phyloP scores from a whole-genome alignment of 1,139 yeast species.

The Komagataea norvegica region DNA sequence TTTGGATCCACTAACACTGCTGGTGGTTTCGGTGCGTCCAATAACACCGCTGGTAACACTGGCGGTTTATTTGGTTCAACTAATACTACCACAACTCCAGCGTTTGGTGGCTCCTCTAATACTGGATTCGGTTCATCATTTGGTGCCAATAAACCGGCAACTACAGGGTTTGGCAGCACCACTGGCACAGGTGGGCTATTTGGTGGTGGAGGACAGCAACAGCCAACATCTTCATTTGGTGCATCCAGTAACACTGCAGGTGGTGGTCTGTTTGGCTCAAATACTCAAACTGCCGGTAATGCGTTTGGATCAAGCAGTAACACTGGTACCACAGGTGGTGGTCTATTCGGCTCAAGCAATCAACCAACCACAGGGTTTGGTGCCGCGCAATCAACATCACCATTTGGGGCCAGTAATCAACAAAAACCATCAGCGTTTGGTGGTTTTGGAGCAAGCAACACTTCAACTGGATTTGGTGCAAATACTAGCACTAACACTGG shows the following conservation, averaged over 20 bases:
- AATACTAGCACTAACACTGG: constrained; percentile 7
- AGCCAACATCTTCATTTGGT: constrained; percentile 24
- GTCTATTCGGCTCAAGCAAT: constrained; percentile 11
- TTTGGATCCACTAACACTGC: constrained; percentile 12
- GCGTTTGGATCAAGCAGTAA: constrained; percentile 26
- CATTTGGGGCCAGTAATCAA: constrained; percentile 27
- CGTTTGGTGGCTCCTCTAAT: constrained; percentile 26
- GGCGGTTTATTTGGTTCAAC: constrained; percentile 26
- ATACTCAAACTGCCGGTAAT: constrained; percentile 9
- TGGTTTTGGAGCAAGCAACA: constrained; percentile 15
- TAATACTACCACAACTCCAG: constrained; percentile 18
- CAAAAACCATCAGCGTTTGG: constrained; percentile 17
- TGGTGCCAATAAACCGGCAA: constrained; percentile 24
- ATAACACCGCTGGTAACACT: constrained; percentile 14
- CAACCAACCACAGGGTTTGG: constrained; percentile 26
- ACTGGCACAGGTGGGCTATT: constrained; percentile 25
- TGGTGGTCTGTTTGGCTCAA: constrained; percentile 16
- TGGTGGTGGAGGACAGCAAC: constrained; percentile 22
- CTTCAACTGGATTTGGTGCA: constrained; percentile 13
- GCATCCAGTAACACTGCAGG: constrained; percentile 16
- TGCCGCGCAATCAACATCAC: constrained; percentile 25
- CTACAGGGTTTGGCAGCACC: constrained; percentile 17
- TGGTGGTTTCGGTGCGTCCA: constrained; percentile 28
- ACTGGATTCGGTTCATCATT: constrained; percentile 26
- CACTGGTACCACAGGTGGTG: constrained; percentile 18